A percentile compares a stretch with the other conserved stretches of the same genome.
These are phyloP conservation scores for Chrysoporthe cubensis DNA, from an alignment of 2,329 filamentous ascomycete genomes.

Conservation along the genomic window DNA sequence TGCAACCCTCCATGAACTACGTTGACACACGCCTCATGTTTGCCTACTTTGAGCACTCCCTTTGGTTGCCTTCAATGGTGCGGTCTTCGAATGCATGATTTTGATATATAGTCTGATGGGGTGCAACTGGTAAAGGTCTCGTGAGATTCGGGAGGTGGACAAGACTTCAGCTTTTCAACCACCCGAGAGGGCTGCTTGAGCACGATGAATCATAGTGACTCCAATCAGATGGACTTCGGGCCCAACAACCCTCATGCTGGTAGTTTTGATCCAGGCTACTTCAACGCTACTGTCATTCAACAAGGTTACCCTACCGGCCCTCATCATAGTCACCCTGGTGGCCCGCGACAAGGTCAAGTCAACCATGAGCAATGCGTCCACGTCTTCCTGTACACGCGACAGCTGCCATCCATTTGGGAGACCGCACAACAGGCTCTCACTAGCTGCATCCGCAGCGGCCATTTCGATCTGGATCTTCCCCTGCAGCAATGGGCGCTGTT, in stretches of 20 bases:
- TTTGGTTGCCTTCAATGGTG: neutral
- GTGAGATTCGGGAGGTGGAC: neutral
- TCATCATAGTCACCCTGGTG: neutral
- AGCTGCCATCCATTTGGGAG: neutral
- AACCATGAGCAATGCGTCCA: neutral
- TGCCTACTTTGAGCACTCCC: neutral
- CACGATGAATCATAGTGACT: neutral
- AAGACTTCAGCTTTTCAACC: neutral
- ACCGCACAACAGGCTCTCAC: neutral
- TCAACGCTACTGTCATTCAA: neutral
- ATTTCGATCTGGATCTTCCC: neutral
- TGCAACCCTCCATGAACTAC: neutral
- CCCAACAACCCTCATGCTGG: neutral
- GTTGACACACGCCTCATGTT: neutral
- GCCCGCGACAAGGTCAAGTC: neutral
- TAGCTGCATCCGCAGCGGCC: neutral
- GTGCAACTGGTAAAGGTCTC: neutral
- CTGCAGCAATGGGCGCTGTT: conserved; percentile 50
- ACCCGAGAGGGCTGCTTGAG: neutral
- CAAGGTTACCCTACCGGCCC: neutral
- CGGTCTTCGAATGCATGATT: neutral
- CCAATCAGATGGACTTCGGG: neutral
- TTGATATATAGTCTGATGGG: neutral
- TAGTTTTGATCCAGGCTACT: neutral
- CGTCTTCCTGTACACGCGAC: neutral